Evolutionary conservation across 2,329 filamentous ascomycete genomes (phyloP), one percentile per base, ranked within the genome.

Genomic region (Mycocentrospora acerina): DNA sequence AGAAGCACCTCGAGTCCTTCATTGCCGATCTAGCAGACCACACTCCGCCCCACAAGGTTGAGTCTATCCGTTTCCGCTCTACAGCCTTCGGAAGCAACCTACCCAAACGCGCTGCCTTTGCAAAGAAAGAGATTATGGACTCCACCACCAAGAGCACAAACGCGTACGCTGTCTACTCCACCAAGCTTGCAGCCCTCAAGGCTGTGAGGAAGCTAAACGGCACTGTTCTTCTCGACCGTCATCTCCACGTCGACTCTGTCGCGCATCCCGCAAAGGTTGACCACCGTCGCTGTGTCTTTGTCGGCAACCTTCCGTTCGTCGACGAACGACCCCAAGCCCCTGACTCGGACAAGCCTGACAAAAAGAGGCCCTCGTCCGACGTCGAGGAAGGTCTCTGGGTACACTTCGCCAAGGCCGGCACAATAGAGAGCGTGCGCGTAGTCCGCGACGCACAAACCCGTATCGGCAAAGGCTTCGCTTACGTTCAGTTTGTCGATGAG

Each of bases 381-480:
- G 76, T 94, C 9, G 91, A 97, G 67, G 93, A 98, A 71, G 93
- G 93, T 5, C 78, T 95, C 2, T 95, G 90, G 90, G 79, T 83
- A 30, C 83, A 85, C 14, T 94, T 95, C 59, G 72, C 77, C 44
- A 81, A 86, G 63, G 83, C 79, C 45, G 90, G 91, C 51, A 86
- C 80, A 49, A 87, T 98, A 10, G 91, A 98, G 70, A 95, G 85
- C 60, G 94, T 98, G 24, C 86, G 93, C 24, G 90, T 98, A 14
- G 81, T 96, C 34, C 83, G 93, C 38, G 93, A 98, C 61, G 77
- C 87, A 47, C 85, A 86, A 53, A 98, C 94, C 7, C 82, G 94
- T 33, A 88, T 98, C 19, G 90, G 93, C 59, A 98, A 98, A 66
- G 93, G 93, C 4, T 89, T 98, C 62, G 94, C 94, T 46, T 98